phyloP scores from a whole-genome alignment of 495 filamentous ascomycete species.

The Penicillium manginii region DNA sequence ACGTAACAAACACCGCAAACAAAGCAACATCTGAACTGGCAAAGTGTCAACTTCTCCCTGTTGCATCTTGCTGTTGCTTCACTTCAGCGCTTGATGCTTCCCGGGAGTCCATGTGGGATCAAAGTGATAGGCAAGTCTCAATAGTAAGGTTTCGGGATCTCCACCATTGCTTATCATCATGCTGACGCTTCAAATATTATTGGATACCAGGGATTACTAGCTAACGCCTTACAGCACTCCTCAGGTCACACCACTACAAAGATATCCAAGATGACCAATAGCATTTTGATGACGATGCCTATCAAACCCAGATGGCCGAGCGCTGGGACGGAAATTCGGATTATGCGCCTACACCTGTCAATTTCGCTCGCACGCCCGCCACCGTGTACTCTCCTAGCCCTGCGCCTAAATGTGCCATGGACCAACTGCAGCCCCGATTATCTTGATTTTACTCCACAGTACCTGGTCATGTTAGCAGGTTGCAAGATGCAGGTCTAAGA shows the following conservation, averaged over 20 bases:
- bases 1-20: constrained; percentile 5
- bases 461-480: no score
- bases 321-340: background rate
- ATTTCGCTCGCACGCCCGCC: background rate
- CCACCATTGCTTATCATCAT: no score
- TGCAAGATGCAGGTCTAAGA: no score
- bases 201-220: no score
- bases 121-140: no score
- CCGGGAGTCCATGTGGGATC: background rate
- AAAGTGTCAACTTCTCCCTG: background rate
- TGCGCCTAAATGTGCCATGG: constrained; percentile 6
- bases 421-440: constrained; percentile 9
- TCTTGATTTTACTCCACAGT: background rate
- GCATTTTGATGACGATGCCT: constrained; percentile 3
- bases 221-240: no score
- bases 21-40: constrained; percentile 5
- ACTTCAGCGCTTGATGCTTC: background rate
- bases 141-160: no score
- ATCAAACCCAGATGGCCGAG: background rate
- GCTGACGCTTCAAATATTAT: no score
- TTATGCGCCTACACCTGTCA: background rate
- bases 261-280: background rate
- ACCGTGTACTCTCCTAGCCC: constrained; percentile 4
- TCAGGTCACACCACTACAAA: background rate
- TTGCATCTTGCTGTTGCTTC: constrained; percentile 4